phyloP scores from a whole-genome alignment of 768 basidiomycete species.

The Xerocomus potaroensis region DNA sequence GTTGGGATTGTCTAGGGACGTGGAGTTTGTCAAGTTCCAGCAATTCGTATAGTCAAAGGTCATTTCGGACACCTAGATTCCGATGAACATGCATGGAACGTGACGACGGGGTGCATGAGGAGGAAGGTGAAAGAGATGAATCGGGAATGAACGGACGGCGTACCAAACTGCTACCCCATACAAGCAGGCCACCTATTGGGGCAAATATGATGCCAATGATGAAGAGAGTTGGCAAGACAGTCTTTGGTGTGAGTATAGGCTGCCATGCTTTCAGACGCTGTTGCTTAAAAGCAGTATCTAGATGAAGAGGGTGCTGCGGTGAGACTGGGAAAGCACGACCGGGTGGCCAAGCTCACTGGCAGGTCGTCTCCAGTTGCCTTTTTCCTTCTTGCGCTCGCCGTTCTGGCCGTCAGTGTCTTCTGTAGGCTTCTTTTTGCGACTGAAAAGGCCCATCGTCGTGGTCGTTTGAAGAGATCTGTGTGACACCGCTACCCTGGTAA shows the following conservation, averaged over 20 bases:
- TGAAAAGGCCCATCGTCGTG: slow-evolving; percentile 53
- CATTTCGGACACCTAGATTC: slow-evolving; percentile 79
- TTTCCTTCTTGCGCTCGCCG: slow-evolving; percentile 67
- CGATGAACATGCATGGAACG: background rate
- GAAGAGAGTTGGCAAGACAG: slow-evolving; percentile 94
- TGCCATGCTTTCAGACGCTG: slow-evolving; percentile 99
- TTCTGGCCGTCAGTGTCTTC: slow-evolving; percentile 37
- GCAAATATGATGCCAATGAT: slow-evolving; percentile 93
- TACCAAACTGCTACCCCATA: slow-evolving; percentile 81
- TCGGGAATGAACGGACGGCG: slow-evolving; percentile 27
- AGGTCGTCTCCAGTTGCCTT: slow-evolving; percentile 76
- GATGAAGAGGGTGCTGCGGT: slow-evolving; percentile 11
- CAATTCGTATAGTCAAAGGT: slow-evolving; percentile 95
- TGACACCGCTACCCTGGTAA: slow-evolving; percentile 10
- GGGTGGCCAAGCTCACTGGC: slow-evolving; percentile 56
- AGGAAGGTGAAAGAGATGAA: slow-evolving; percentile 13
- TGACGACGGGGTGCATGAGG: background rate
- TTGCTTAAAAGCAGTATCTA: slow-evolving; percentile 98
- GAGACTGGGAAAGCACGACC: slow-evolving; percentile 5
- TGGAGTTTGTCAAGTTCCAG: slow-evolving; percentile 50
- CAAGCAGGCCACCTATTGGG: slow-evolving; percentile 89
- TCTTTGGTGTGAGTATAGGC: slow-evolving; percentile 97
- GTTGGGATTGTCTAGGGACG: slow-evolving; percentile 29
- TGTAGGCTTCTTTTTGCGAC: slow-evolving; percentile 41
- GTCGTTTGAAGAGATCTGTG: slow-evolving; percentile 2